Conservation (phyloP, 768 basidiomycete genomes). For the Tylopilus rubrobrunneus region DNA sequence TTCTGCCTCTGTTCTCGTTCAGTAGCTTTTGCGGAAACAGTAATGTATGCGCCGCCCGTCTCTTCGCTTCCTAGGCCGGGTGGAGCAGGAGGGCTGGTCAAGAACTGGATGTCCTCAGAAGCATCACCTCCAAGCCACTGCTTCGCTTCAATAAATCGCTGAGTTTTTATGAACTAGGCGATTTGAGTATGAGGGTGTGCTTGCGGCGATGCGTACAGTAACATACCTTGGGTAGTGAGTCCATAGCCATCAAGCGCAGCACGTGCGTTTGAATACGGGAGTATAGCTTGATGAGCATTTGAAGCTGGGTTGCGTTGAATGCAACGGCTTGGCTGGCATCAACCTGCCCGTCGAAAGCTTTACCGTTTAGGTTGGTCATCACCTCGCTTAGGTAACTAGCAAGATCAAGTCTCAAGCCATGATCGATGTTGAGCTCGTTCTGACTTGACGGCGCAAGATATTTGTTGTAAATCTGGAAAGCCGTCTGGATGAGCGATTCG, state of each 20-base stretch:
- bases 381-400: conserved; percentile 91
- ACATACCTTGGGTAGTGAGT: conserved; percentile 93
- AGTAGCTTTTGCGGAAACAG: conserved; percentile 75
- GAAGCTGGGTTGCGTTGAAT: conserved; percentile 94
- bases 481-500: conserved; percentile 89
- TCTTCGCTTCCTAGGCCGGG: conserved; percentile 71
- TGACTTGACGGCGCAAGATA: conserved; percentile 95
- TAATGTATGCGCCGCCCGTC: conserved; percentile 81
- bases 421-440: conserved; percentile 97
- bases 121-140: conserved; percentile 79
- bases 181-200: conserved; percentile 8
- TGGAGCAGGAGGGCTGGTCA: conserved; percentile 59
- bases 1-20: conserved; percentile 49
- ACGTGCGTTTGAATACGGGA: conserved; percentile 97
- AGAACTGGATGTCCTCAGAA: conserved; percentile 54
- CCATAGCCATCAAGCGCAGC: conserved; percentile 96
- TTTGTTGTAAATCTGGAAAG: conserved; percentile 89
- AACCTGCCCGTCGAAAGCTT: conserved; percentile 72
- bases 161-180: conserved; percentile 80
- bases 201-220: not conserved
- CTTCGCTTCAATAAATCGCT: conserved; percentile 73
- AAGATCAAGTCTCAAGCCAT: conserved; percentile 90
- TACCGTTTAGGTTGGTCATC: conserved; percentile 72
- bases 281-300: conserved; percentile 89
- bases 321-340: conserved; percentile 77